Conservation (phyloP, 1,284 basidiomycete species). For the Farysia itapuensis region DNA sequence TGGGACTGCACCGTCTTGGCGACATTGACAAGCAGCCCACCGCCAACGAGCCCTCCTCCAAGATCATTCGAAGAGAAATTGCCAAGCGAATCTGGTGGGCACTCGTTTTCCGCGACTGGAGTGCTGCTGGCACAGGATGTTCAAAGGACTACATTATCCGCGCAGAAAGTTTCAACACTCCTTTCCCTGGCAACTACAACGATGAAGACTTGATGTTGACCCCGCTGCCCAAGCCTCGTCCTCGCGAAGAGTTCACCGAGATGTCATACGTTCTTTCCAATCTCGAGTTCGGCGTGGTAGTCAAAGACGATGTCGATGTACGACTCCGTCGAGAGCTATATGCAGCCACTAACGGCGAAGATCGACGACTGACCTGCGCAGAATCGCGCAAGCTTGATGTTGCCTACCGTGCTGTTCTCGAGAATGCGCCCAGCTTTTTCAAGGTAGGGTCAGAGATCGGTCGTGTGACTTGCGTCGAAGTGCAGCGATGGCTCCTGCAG, state of each 20-base stretch:
- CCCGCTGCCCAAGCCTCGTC: slow-evolving; percentile 36
- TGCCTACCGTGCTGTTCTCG: slow-evolving; percentile 41
- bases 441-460: slow-evolving; percentile 44
- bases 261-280: slow-evolving; percentile 48
- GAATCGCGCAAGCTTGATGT: slow-evolving; percentile 35
- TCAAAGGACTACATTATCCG: slow-evolving; percentile 43
- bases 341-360: slow-evolving; percentile 21
- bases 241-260: slow-evolving; percentile 47
- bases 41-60: slow-evolving; percentile 32
- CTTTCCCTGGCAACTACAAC: slow-evolving; percentile 55
- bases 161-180: slow-evolving; percentile 53
- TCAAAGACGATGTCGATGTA: slow-evolving; percentile 44
- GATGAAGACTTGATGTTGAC: slow-evolving; percentile 45
- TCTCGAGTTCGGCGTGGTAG: slow-evolving; percentile 40
- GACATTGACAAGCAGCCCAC: slow-evolving; percentile 42
- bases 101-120: slow-evolving; percentile 52
- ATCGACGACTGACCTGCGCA: slow-evolving; percentile 28
- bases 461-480: slow-evolving; percentile 39
- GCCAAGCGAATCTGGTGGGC: slow-evolving; percentile 56
- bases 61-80: slow-evolving; percentile 46
- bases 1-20: slow-evolving; percentile 54
- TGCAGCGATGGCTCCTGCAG: slow-evolving; percentile 55
- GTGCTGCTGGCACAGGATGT: slow-evolving; percentile 22
- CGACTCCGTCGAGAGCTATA: slow-evolving; percentile 30
- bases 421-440: slow-evolving; percentile 47